Percentiles rank a stretch among this genome's conserved stretches.
These are phyloP conservation scores for Gigaspora rosea DNA, from an alignment of 192 early-diverging fungal species.

Conservation along the genomic window DNA sequence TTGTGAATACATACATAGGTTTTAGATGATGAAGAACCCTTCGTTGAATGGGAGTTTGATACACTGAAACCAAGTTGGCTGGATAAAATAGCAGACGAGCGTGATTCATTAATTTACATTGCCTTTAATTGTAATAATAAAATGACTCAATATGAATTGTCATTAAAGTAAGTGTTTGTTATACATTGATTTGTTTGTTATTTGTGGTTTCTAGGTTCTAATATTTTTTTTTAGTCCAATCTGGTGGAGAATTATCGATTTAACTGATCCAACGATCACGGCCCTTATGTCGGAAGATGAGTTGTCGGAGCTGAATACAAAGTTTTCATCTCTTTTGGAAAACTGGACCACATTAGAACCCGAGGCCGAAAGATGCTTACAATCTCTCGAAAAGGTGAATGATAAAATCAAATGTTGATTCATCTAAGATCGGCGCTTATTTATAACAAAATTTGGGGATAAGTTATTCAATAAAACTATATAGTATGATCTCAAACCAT, in stretches of 20 bases:
- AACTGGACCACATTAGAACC: conserved; percentile 28
- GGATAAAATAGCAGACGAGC: conserved; percentile 6
- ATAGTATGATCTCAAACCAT: no score
- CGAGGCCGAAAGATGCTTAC: conserved; percentile 22
- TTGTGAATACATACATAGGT: background rate
- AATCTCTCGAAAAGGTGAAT: conserved; percentile 24
- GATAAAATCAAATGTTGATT: conserved; percentile 18
- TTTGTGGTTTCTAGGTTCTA: conserved; percentile 16
- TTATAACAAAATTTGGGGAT: no score
- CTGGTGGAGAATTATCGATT: conserved; percentile 28
- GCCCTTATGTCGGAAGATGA: conserved; percentile 5
- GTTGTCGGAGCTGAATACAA: conserved; percentile 22
- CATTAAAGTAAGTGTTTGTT: conserved; percentile 12
- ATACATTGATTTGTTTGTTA: background rate
- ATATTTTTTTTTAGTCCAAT: conserved; percentile 24
- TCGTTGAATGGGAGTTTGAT: conserved; percentile 13
- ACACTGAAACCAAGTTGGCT: conserved; percentile 13
- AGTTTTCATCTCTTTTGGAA: conserved; percentile 20
- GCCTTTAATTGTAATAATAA: conserved; percentile 10
- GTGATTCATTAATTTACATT: background rate
- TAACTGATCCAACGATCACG: background rate
- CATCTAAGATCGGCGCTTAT: no score
- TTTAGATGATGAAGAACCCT: conserved; percentile 9
- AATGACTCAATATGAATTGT: conserved; percentile 10
- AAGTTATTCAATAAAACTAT: no score